Percentiles rank a stretch among this genome's conserved stretches.
These are phyloP conservation scores for Epicoccum sorghinum DNA, from an alignment of 2,329 filamentous ascomycete genomes.

Conservation along the genomic window DNA sequence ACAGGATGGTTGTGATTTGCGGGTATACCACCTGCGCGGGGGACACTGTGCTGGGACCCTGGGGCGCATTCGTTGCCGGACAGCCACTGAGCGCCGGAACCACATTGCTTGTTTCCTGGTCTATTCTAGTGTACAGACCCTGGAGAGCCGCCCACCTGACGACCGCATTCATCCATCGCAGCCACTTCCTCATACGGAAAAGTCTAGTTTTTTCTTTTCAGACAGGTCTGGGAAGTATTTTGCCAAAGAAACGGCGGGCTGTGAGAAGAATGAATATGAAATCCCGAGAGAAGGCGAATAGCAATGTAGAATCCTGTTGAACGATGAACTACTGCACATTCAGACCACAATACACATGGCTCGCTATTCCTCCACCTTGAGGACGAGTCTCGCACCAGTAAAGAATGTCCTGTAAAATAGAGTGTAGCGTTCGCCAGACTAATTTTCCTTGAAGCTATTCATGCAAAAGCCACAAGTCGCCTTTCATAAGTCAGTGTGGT, in stretches of 20 bases:
- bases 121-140: background rate
- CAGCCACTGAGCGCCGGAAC: background rate
- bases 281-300: too few relatives aligned
- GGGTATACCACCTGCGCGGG: background rate
- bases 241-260: background rate
- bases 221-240: too few relatives aligned
- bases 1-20: background rate
- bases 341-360: too few relatives aligned
- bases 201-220: background rate
- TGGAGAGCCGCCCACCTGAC: background rate
- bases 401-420: too few relatives aligned
- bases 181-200: conserved; percentile 10
- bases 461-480: background rate
- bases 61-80: background rate
- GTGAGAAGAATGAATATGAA: background rate
- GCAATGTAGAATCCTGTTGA: too few relatives aligned
- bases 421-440: too few relatives aligned
- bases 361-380: too few relatives aligned
- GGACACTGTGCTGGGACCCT: background rate
- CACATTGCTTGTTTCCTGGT: background rate
- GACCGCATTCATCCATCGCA: conserved; percentile 2
- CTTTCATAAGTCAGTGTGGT: background rate
- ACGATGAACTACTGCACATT: too few relatives aligned
- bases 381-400: too few relatives aligned
- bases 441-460: background rate